Conservation (phyloP, 1,139 yeast genomes). For the Torulaspora pretoriensis region DNA sequence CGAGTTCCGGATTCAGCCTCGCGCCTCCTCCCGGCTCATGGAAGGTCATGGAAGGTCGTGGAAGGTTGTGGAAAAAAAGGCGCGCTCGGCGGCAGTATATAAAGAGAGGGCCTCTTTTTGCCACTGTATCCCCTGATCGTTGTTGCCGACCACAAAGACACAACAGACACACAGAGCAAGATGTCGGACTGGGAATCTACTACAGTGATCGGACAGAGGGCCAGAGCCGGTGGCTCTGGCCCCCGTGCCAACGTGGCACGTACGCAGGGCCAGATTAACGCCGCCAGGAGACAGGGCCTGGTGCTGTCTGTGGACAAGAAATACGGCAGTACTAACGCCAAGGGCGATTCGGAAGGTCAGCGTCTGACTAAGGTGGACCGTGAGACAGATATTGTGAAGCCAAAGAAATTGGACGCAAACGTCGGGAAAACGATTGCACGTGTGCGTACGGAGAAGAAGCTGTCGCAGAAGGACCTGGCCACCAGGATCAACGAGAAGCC, state of each 20-base stretch:
- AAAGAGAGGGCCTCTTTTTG: not conserved
- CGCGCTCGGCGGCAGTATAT: constrained; percentile 7
- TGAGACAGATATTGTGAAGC: constrained; percentile 89
- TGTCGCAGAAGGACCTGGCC: constrained; percentile 95
- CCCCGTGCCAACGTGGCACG: constrained; percentile 85
- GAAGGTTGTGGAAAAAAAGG: constrained; percentile 2
- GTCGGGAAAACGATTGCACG: constrained; percentile 87
- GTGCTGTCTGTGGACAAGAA: constrained; percentile 92
- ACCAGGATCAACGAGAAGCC: constrained; percentile 95
- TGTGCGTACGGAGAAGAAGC: constrained; percentile 82
- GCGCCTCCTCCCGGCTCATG: not conserved
- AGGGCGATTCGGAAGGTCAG: constrained; percentile 85
- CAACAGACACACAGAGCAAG: not conserved
- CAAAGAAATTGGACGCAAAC: constrained; percentile 73
- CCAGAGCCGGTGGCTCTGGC: constrained; percentile 83
- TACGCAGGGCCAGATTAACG: constrained; percentile 73
- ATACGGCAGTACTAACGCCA: constrained; percentile 64
- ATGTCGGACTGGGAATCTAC: constrained; percentile 83
- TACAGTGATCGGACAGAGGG: constrained; percentile 82
- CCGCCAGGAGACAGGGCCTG: constrained; percentile 87
- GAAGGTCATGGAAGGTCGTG: constrained; percentile 7
- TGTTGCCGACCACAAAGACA: not conserved
- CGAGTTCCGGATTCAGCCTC: not conserved
- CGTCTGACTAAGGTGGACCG: constrained; percentile 89
- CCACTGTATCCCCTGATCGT: not conserved